These are phyloP conservation scores for Jaenimonas drosophilae DNA, from an alignment of 208 protist species.

Conservation along the genomic window DNA sequence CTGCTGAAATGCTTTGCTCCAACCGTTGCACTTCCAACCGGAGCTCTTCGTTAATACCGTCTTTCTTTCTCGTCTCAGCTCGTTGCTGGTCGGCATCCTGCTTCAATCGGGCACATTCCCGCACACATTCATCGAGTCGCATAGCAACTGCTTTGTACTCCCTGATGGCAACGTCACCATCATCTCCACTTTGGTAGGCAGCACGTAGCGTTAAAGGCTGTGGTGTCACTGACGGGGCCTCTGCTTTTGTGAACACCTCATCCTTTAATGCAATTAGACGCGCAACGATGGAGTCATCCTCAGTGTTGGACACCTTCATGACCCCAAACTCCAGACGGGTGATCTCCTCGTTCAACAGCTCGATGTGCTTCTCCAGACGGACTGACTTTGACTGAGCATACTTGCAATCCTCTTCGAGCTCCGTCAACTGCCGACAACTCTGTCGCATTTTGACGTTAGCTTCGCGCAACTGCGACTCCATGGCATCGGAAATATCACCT, in stretches of 20 bases:
- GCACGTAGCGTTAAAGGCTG: neutral
- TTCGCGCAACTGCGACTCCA: conserved; percentile 32
- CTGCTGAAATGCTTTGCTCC: conserved; percentile 23
- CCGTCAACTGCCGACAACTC: conserved; percentile 31
- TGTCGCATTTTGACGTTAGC: conserved; percentile 37
- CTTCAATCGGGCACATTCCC: conserved; percentile 41
- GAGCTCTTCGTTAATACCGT: conserved; percentile 18
- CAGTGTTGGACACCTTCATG: conserved; percentile 13
- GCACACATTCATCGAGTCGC: conserved; percentile 40
- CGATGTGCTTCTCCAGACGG: conserved; percentile 43
- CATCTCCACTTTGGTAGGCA: conserved; percentile 5
- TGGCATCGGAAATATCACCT: conserved; percentile 13
- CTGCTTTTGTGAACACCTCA: conserved; percentile 59
- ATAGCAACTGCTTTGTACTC: conserved; percentile 66
- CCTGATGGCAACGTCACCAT: conserved; percentile 37
- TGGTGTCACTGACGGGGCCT: conserved; percentile 26
- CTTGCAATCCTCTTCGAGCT: conserved; percentile 52
- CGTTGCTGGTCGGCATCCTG: conserved; percentile 21
- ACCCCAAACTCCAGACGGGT: conserved; percentile 48
- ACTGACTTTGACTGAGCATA: conserved; percentile 41
- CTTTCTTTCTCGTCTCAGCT: conserved; percentile 16
- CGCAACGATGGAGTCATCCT: conserved; percentile 37
- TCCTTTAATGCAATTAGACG: conserved; percentile 63
- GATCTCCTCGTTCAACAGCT: conserved; percentile 57
- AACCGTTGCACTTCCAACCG: conserved; percentile 35